These are phyloP conservation scores for Teratosphaeriaceae sp. DNA, from an alignment of 2,329 filamentous ascomycete species.

Conservation along the genomic window DNA sequence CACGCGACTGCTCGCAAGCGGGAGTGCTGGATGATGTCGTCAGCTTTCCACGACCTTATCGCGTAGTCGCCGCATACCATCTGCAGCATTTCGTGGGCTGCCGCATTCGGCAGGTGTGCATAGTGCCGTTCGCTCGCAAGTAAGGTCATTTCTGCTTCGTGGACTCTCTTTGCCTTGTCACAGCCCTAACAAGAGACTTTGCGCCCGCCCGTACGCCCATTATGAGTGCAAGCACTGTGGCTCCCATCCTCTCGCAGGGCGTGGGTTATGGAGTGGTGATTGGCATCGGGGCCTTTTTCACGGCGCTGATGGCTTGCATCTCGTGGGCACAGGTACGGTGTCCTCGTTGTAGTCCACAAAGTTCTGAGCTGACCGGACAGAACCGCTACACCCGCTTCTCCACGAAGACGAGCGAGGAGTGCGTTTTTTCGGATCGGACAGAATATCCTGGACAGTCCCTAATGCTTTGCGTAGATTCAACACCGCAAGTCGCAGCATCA, in stretches of 20 bases:
- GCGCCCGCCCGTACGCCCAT: too few species aligned
- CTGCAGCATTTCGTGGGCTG: too few species aligned
- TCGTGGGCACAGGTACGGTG: constrained; percentile 7
- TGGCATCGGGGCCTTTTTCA: constrained; percentile 65
- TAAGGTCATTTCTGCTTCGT: too few species aligned
- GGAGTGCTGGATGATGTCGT: too few species aligned
- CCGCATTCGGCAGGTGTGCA: too few species aligned
- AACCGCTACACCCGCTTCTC: constrained; percentile 40
- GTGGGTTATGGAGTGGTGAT: constrained; percentile 70
- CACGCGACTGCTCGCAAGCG: too few species aligned
- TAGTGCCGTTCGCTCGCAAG: too few species aligned
- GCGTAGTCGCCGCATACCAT: too few species aligned
- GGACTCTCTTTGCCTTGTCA: not conserved
- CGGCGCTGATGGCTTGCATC: constrained; percentile 33
- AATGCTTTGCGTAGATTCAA: too few species aligned
- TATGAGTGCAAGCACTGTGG: not conserved
- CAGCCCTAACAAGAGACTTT: not conserved
- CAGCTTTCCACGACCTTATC: too few species aligned
- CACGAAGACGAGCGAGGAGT: constrained; percentile 83
- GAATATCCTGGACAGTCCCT: too few species aligned
- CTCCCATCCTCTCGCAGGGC: constrained; percentile 13
- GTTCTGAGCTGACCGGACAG: not conserved
- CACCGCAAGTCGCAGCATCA: constrained; percentile 77
- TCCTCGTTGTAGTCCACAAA: not conserved
- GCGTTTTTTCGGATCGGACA: too few species aligned